These are phyloP conservation scores for Delonix regia DNA, from an alignment of 306 rosid genomes.

Conservation along the genomic window DNA sequence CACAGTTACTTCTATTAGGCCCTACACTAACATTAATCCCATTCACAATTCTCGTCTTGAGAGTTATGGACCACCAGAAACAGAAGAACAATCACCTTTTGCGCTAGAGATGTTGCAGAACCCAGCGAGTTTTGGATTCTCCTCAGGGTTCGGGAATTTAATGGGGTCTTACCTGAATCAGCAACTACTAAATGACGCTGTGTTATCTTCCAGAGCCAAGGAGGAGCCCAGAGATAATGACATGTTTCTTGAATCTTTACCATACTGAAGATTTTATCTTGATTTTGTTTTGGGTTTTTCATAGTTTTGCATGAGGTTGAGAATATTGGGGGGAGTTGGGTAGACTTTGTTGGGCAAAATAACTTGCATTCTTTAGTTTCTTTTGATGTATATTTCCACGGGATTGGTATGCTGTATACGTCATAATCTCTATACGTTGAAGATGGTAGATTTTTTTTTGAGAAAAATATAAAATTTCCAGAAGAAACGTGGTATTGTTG, in stretches of 20 bases:
- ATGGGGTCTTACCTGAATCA: conserved; percentile 2
- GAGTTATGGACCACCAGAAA: conserved; percentile 37
- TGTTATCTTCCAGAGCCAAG: conserved; percentile 57
- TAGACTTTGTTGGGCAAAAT: conserved; percentile 15
- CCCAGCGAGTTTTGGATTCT: conserved; percentile 50
- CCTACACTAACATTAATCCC: neutral
- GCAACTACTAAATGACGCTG: too few relatives aligned
- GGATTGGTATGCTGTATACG: conserved; percentile 53
- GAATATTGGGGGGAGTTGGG: conserved; percentile 21
- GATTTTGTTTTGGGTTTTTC: too few relatives aligned
- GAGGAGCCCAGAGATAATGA: conserved; percentile 82
- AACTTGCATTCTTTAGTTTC: conserved; percentile 52
- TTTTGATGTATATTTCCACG: conserved; percentile 45
- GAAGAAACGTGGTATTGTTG: too few relatives aligned
- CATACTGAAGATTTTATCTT: conserved; percentile 52
- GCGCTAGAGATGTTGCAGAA: conserved; percentile 64
- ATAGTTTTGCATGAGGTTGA: neutral
- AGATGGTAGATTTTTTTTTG: too few relatives aligned
- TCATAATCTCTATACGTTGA: conserved; percentile 33
- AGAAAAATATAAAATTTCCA: too few relatives aligned
- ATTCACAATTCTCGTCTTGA: conserved; percentile 17
- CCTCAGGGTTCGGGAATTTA: conserved; percentile 56
- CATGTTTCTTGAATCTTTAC: conserved; percentile 66
- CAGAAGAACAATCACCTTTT: conserved; percentile 59
- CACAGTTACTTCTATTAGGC: conserved; percentile 46